Base-by-base conservation (phyloP, 139 green algal species). In the Desmodesmus armatus region DNA sequence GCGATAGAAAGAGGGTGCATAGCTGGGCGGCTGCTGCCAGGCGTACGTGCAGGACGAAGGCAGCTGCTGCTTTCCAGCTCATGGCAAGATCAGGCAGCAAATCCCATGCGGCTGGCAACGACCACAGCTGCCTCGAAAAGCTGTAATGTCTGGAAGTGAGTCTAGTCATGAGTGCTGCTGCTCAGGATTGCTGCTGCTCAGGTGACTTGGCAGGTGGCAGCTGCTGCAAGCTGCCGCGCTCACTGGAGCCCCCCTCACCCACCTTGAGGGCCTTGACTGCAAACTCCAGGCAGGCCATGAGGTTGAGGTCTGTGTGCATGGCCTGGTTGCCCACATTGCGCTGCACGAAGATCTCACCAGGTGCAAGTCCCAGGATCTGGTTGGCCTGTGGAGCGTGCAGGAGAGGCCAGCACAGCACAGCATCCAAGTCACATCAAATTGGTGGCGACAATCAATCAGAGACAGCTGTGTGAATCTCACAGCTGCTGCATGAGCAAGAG, bases 301-400 rank as follows among this genome's bases (percentile, higher is more conserved):
- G 85, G 79, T 98, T 98, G 84, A 96, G 87, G 90, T 98, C 95
- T 33, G 94, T 93, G 87, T 95, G 94, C 35, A 79, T 93, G 31
- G 92, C 94, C 80, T 95, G 87, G 89, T 97, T 97, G 82, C 95
- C 95, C 25, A 98, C 93, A 75, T 98, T 98, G 85, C 95, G 91
- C 85, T 98, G 91, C 51, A 96, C 92, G 80, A 98, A 98, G 31
- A 98, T 86, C 81, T 95, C 92, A 6, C 95, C 95, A n/a, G 94
- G 92, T 2, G 72, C 86, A 80, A 96, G 84, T 49, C 90, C 93
- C 27, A 96, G 73, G 37, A 96, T 91, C n/a, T 92, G 44, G 69
- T 96, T 96, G 71, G 94, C 92, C 88, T 90, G 78, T 41, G 43
- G 40, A 60, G 40, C 17, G 39, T 60, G 37, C 55, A 40, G 27